Base-by-base conservation (phyloP, 225 moss, liverwort and hornwort species). In the Sphagnum tenellum region DNA sequence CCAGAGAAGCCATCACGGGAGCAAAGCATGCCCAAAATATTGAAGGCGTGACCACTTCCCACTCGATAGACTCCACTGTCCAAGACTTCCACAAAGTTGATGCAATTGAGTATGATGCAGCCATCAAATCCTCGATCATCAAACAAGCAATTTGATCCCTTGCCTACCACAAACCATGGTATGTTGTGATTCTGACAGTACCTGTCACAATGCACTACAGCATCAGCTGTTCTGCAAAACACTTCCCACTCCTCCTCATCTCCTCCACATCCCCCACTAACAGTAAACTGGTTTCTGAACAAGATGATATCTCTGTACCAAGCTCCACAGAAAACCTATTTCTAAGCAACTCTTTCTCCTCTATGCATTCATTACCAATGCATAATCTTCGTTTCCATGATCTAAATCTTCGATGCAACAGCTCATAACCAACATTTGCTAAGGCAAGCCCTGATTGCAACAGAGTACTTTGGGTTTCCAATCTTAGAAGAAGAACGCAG, bases 71-170 rank as follows among this genome's bases (percentile, higher is more conserved):
- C 54, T 6, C 92, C 88, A n/a, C 63, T 47, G 1, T 72, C 79
- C 44, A 73, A 64, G 4, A 51, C 78, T 70, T 90, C 80, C 49
- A 87, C 47, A 70, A 85, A 92, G 55, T 80, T 68, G 45, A 92
- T 64, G 67, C 77, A 84, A 66, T 90, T 96, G 61, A 89, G 92
- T 8, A 92, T 87, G 11, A 92, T 58, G 47, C 89, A 90, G 12
- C 96, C 92, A 65, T 89, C 92, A 65, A 87, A 98, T 54, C 96
- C 96, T 29, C 80, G 82, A 69, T 98, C 92, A 57, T 93, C 90
- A 62, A 98, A 98, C 73, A 93, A 85, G 68, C 92, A 93, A 74
- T 93, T 98, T 45, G 90, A 93, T 8, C 96, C 96, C 59, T 90
- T 98, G n/a, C 92, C 96, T 8, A 98, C 74, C 69, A 92, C 81